Percentiles rank a stretch among this genome's conserved stretches.
Evolutionary conservation across 306 rosid genomes (phyloP).

Genomic region (Lathyrus aphaca): DNA sequence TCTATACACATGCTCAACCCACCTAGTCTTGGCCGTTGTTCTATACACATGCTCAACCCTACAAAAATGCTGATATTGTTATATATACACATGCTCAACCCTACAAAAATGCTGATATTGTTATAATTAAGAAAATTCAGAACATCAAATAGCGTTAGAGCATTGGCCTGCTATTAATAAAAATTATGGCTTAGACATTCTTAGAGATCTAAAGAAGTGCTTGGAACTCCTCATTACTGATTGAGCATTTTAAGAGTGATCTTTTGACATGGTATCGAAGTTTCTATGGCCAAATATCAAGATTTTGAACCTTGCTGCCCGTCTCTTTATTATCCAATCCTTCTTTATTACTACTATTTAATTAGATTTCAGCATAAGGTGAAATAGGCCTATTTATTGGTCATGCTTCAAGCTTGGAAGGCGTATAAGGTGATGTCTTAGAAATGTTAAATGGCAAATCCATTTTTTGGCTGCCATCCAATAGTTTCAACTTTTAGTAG

Average conservation of each 20-base stretch:
- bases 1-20: neutral
- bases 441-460: neutral
- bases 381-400: neutral
- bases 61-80: too few relatives aligned
- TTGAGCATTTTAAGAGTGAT: neutral
- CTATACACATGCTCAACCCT: neutral
- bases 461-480: neutral
- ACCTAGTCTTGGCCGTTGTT: neutral
- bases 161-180: slow-evolving; percentile 5
- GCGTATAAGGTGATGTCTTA: slow-evolving; percentile 6
- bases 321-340: too few relatives aligned
- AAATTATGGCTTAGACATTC: slow-evolving; percentile 4
- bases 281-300: slow-evolving; percentile 6
- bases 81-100: neutral
- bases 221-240: neutral
- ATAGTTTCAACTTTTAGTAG: neutral
- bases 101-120: neutral
- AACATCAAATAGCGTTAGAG: neutral
- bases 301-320: slow-evolving; percentile 16
- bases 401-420: slow-evolving; percentile 24
- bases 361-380: neutral
- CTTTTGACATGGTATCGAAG: too few relatives aligned
- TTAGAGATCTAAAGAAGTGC: slow-evolving; percentile 11
- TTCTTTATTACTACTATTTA: neutral
- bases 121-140: neutral